phyloP scores from a whole-genome alignment of 1,284 basidiomycete genomes.

The Coniophora puteana region DNA sequence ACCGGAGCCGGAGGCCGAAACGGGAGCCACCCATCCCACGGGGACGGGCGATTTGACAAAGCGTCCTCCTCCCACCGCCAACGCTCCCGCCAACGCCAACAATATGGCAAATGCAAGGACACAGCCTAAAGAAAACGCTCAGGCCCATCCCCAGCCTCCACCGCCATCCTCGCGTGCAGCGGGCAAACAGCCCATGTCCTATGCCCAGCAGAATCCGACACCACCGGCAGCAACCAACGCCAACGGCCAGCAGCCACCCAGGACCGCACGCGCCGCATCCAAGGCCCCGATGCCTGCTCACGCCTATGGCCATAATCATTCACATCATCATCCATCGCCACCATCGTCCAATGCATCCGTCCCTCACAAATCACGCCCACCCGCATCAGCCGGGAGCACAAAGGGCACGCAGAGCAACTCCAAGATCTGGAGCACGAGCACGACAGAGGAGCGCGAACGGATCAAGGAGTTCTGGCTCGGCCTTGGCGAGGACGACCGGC shows the following conservation, averaged over 20 bases:
- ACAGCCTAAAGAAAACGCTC: slow-evolving; percentile 32
- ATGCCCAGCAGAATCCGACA: slow-evolving; percentile 30
- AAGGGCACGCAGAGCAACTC: slow-evolving; percentile 36
- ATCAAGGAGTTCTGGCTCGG: slow-evolving; percentile 98
- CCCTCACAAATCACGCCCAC: slow-evolving; percentile 43
- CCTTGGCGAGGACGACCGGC: slow-evolving; percentile 83
- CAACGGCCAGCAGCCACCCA: slow-evolving; percentile 34
- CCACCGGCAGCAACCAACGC: slow-evolving; percentile 29
- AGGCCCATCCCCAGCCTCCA: slow-evolving; percentile 45
- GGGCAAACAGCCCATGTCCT: slow-evolving; percentile 75
- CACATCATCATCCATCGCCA: slow-evolving; percentile 67
- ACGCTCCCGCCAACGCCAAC: slow-evolving; percentile 38
- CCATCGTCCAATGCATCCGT: slow-evolving; percentile 61
- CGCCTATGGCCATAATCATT: slow-evolving; percentile 48
- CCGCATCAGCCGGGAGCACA: slow-evolving; percentile 30
- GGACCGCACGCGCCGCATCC: slow-evolving; percentile 57
- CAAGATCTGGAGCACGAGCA: slow-evolving; percentile 89
- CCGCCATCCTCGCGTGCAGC: slow-evolving; percentile 66
- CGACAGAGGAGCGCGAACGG: slow-evolving; percentile 89
- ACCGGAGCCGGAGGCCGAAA: slow-evolving; percentile 30
- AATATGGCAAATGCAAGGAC: slow-evolving; percentile 40
- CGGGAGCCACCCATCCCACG: slow-evolving; percentile 35
- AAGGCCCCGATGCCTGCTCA: slow-evolving; percentile 61
- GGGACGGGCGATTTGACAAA: slow-evolving; percentile 34
- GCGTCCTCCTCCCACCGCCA: slow-evolving; percentile 35